Percentiles rank a stretch among this genome's conserved stretches.
Evolutionary conservation across 768 basidiomycete genomes (phyloP).

Genomic region (Phlegmacium glaucopus): DNA sequence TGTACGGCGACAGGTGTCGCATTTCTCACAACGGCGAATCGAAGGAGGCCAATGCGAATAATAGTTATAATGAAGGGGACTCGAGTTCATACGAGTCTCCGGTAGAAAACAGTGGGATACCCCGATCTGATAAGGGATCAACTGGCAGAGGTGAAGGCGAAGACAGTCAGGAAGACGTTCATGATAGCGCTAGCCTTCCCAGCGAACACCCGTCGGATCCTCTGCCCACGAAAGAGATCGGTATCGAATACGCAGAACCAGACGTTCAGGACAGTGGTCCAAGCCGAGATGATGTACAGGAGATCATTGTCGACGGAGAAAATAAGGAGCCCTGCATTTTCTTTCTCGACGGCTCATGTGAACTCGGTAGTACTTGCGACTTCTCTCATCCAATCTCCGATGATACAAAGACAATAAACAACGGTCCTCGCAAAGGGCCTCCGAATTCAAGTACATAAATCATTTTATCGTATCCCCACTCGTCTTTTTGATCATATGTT

Average conservation of each 20-base stretch:
- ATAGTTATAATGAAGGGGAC: not conserved
- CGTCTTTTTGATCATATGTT: no score
- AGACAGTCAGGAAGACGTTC: no score
- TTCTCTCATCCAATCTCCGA: conserved; percentile 10
- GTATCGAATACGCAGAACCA: no score
- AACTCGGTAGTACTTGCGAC: conserved; percentile 11
- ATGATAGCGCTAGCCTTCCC: no score
- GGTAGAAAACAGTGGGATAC: no score
- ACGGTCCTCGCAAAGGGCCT: not conserved
- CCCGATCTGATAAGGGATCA: no score
- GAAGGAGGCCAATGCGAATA: not conserved
- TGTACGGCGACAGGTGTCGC: conserved; percentile 20
- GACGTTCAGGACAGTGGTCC: no score
- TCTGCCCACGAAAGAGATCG: no score
- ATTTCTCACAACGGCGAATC: conserved; percentile 9
- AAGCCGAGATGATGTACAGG: not conserved
- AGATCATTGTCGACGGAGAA: not conserved
- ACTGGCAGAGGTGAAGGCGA: no score
- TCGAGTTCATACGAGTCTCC: no score
- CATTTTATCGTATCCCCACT: not conserved
- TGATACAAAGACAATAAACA: not conserved
- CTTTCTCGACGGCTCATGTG: conserved; percentile 12
- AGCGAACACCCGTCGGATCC: no score
- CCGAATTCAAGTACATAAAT: not conserved
- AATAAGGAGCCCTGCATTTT: conserved; percentile 11